These are phyloP conservation scores for Sphagnurus paluster DNA, from an alignment of 1,284 basidiomycete genomes.

Conservation along the genomic window DNA sequence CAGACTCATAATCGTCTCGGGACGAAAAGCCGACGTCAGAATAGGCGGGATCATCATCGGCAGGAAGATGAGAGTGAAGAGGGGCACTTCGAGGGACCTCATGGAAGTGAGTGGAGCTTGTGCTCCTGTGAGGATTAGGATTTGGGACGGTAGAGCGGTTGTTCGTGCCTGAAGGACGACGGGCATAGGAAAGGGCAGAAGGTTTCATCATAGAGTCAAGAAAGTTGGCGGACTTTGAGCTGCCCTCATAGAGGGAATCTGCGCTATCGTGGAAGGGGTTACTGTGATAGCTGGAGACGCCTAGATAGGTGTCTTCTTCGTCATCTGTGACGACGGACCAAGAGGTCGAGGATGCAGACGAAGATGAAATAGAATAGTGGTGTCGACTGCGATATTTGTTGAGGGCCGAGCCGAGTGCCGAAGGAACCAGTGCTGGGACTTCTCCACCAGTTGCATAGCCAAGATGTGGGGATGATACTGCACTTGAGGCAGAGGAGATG, in stretches of 20 bases:
- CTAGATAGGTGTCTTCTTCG: slow-evolving; percentile 48
- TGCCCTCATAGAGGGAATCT: slow-evolving; percentile 36
- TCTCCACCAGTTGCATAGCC: slow-evolving; percentile 51
- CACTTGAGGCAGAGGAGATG: slow-evolving; percentile 65
- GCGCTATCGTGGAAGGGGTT: slow-evolving; percentile 35
- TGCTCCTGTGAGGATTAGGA: slow-evolving; percentile 55
- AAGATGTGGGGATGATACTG: slow-evolving; percentile 65
- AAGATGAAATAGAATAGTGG: slow-evolving; percentile 50
- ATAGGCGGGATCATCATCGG: slow-evolving; percentile 47
- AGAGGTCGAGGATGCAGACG: slow-evolving; percentile 58
- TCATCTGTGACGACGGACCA: slow-evolving; percentile 62
- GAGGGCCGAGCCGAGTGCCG: slow-evolving; percentile 53
- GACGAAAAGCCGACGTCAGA: slow-evolving; percentile 41
- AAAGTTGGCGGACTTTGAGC: slow-evolving; percentile 38
- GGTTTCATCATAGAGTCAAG: slow-evolving; percentile 30
- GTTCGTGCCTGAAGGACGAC: slow-evolving; percentile 71
- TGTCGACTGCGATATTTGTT: slow-evolving; percentile 42
- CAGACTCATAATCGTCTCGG: slow-evolving; percentile 37
- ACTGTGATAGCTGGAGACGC: slow-evolving; percentile 39
- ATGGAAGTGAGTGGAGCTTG: slow-evolving; percentile 45
- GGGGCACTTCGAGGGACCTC: slow-evolving; percentile 46
- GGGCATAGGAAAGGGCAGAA: slow-evolving; percentile 58
- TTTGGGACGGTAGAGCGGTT: slow-evolving; percentile 60
- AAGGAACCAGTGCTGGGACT: slow-evolving; percentile 60
- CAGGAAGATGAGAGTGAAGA: slow-evolving; percentile 36